Conservation (phyloP, 352 stramenopile species). For the Globisporangium parvum region DNA sequence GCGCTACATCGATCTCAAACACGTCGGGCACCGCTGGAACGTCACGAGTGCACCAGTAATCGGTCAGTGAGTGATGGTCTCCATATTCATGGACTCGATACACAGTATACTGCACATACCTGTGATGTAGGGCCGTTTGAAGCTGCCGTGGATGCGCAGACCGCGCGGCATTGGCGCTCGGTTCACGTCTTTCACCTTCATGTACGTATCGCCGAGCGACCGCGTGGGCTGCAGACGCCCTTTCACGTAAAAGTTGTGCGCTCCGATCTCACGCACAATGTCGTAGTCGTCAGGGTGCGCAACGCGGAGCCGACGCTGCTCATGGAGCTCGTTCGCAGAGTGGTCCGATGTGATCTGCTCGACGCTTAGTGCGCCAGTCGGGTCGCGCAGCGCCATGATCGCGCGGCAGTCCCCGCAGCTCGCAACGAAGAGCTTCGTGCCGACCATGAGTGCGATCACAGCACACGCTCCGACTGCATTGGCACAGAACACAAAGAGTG, state of each 20-base stretch:
- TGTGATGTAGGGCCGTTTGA: conserved; percentile 53
- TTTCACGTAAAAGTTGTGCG: conserved; percentile 66
- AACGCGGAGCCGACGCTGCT: conserved; percentile 47
- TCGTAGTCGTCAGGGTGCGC: conserved; percentile 61
- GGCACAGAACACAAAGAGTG: no score
- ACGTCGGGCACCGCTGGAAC: conserved; percentile 45
- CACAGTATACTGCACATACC: no score
- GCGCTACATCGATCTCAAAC: conserved; percentile 47
- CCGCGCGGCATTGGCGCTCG: conserved; percentile 49
- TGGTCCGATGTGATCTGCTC: conserved; percentile 67
- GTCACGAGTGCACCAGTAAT: not conserved
- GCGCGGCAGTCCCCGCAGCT: conserved; percentile 62
- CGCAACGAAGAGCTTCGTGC: conserved; percentile 50
- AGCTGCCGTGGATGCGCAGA: conserved; percentile 47
- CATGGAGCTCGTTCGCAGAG: conserved; percentile 53
- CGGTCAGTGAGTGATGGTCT: not conserved
- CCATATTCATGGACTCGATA: no score
- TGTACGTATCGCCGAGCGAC: conserved; percentile 65
- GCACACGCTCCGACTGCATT: conserved; percentile 42
- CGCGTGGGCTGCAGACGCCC: conserved; percentile 60
- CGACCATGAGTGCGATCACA: conserved; percentile 48
- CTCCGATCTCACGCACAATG: conserved; percentile 64
- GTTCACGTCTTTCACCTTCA: conserved; percentile 75
- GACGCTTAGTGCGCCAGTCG: conserved; percentile 38
- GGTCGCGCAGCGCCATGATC: conserved; percentile 57